phyloP scores from a whole-genome alignment of 192 early-diverging fungal genomes.

The Backusella luteola region DNA sequence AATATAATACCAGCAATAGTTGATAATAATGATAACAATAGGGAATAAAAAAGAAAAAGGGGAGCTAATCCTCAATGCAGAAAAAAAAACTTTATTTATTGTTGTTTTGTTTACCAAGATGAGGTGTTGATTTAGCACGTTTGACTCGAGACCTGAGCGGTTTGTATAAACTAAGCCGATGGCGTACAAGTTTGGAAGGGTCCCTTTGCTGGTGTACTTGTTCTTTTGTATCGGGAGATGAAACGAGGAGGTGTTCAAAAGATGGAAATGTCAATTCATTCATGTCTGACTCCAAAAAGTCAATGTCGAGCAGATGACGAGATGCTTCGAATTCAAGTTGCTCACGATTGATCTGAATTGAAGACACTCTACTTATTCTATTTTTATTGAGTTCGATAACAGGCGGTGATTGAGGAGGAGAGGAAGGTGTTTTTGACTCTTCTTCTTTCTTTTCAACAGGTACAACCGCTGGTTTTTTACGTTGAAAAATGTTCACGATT shows the following conservation, averaged over 20 bases:
- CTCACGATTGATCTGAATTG: neutral
- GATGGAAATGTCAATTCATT: constrained; percentile 2
- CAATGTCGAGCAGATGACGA: constrained; percentile 1
- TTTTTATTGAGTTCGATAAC: neutral
- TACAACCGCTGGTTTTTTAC: neutral
- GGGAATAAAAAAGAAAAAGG: neutral
- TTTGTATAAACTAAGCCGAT: neutral
- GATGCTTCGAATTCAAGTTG: constrained; percentile 8
- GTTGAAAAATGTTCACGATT: neutral
- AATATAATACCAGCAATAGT: neutral
- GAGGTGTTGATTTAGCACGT: constrained; percentile 5
- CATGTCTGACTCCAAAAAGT: neutral
- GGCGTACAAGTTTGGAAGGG: neutral
- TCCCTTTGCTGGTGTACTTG: neutral
- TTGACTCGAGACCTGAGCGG: neutral
- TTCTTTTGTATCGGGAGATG: neutral
- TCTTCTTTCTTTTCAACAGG: constrained; percentile 6
- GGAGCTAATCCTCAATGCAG: neutral
- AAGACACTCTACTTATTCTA: neutral
- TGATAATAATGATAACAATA: neutral
- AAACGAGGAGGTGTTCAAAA: neutral
- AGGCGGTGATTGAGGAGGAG: neutral
- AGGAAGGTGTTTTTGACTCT: neutral
- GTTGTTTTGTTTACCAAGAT: neutral
- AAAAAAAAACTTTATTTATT: constrained; percentile 6